A percentile compares a stretch with the other conserved stretches of the same genome.
Evolutionary conservation across 306 rosid species (phyloP).

Genomic region (Acacia acuminata): DNA sequence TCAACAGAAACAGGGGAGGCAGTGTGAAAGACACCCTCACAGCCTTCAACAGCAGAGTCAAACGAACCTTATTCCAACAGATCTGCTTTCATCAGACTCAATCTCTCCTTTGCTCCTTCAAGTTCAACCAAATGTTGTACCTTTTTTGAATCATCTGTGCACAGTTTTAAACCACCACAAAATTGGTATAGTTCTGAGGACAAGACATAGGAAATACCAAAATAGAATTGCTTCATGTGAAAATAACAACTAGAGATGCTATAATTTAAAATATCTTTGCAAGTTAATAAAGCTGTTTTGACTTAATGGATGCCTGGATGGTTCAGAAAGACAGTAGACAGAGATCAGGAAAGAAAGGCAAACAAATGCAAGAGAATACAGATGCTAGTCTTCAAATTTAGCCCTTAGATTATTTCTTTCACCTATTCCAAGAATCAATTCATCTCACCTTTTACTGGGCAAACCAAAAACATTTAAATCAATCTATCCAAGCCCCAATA

Average conservation of each 20-base stretch:
- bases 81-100: background rate
- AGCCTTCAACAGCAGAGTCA: background rate
- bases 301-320: background rate
- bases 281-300: background rate
- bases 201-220: background rate
- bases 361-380: background rate
- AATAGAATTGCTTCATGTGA: background rate
- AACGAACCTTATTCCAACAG: background rate
- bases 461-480: background rate
- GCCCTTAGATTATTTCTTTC: no score
- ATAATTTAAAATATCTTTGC: no score
- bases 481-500: background rate
- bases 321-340: background rate
- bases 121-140: background rate
- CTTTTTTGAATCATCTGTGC: background rate
- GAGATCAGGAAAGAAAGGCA: background rate
- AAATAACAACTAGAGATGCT: background rate
- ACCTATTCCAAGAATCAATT: no score
- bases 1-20: background rate
- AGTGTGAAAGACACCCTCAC: constrained; percentile 1
- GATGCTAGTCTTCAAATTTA: no score
- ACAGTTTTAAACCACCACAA: background rate
- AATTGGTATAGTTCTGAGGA: background rate
- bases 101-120: background rate
- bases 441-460: no score